These are phyloP conservation scores for Talaromyces sp. DNA, from an alignment of 2,329 filamentous ascomycete genomes.

Conservation along the genomic window DNA sequence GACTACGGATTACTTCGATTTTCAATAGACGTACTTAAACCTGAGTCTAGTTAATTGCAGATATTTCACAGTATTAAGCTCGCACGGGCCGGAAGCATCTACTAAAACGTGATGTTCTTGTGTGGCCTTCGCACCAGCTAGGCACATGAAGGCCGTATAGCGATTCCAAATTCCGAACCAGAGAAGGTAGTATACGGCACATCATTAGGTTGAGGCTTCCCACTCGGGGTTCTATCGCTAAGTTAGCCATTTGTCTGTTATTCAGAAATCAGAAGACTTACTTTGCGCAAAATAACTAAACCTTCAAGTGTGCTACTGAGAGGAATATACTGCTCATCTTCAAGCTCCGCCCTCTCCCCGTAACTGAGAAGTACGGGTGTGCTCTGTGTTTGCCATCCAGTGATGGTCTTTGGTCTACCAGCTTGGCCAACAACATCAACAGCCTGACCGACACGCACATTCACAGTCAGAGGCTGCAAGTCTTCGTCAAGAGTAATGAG, in stretches of 20 bases:
- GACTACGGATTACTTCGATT: background rate
- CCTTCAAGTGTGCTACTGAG: conserved; percentile 90
- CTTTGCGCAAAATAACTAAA: conserved; percentile 94
- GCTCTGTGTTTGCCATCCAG: conserved; percentile 98
- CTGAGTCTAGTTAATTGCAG: conserved; percentile 16
- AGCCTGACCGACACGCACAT: conserved; percentile 94
- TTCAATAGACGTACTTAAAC: conserved; percentile 6
- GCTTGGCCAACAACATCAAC: conserved; percentile 98
- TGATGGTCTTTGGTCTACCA: conserved; percentile 96
- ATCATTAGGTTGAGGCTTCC: conserved; percentile 39
- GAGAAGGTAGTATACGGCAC: background rate
- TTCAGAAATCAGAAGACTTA: conserved; percentile 47
- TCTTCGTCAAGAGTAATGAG: conserved; percentile 94
- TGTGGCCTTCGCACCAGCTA: background rate
- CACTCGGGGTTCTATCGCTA: conserved; percentile 47
- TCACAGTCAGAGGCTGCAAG: conserved; percentile 88
- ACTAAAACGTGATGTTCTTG: background rate
- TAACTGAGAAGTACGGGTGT: conserved; percentile 95
- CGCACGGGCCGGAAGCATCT: background rate
- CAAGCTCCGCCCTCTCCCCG: conserved; percentile 91
- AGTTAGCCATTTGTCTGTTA: conserved; percentile 27
- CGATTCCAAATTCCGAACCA: conserved; percentile 1
- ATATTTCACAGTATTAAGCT: conserved; percentile 14
- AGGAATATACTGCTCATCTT: conserved; percentile 96
- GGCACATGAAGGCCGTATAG: background rate